These are phyloP conservation scores for Aspergillus diversus DNA, from an alignment of 495 filamentous ascomycete genomes.

Conservation along the genomic window DNA sequence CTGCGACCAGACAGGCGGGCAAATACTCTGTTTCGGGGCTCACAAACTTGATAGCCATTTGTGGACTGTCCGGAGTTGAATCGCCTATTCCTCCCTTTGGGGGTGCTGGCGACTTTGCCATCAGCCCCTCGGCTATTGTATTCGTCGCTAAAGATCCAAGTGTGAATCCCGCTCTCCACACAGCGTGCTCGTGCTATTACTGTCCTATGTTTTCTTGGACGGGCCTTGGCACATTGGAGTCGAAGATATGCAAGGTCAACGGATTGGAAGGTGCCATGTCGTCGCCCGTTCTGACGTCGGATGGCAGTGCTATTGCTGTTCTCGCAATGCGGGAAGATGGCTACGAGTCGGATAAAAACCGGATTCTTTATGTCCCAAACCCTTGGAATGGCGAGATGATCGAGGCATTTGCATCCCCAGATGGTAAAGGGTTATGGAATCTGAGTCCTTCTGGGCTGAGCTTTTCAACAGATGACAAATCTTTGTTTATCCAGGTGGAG, in stretches of 20 bases:
- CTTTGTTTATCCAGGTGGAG: constrained; percentile 69
- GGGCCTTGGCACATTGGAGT: constrained; percentile 51
- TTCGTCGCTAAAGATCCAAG: constrained; percentile 87
- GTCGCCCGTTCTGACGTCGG: constrained; percentile 74
- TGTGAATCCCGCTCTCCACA: constrained; percentile 77
- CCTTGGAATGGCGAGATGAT: constrained; percentile 58
- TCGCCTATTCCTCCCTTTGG: constrained; percentile 64
- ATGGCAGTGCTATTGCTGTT: constrained; percentile 76
- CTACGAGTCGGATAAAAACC: constrained; percentile 89
- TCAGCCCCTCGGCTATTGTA: constrained; percentile 61
- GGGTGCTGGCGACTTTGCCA: constrained; percentile 61
- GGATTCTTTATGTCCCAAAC: constrained; percentile 69
- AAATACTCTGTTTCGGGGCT: constrained; percentile 51
- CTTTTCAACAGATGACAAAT: constrained; percentile 68
- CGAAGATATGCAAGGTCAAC: constrained; percentile 41
- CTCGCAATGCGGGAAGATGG: constrained; percentile 77
- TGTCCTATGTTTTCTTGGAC: constrained; percentile 63
- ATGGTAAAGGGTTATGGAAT: constrained; percentile 70
- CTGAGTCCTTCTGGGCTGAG: constrained; percentile 64
- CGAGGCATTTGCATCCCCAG: constrained; percentile 63
- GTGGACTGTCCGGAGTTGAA: constrained; percentile 49
- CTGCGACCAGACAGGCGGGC: constrained; percentile 40
- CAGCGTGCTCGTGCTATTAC: constrained; percentile 67
- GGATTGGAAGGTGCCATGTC: constrained; percentile 71
- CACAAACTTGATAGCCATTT: constrained; percentile 52